Percentiles rank a stretch among this genome's conserved stretches.
Evolutionary conservation across 1,284 basidiomycete species (phyloP).

Genomic region (Boletus sp.): DNA sequence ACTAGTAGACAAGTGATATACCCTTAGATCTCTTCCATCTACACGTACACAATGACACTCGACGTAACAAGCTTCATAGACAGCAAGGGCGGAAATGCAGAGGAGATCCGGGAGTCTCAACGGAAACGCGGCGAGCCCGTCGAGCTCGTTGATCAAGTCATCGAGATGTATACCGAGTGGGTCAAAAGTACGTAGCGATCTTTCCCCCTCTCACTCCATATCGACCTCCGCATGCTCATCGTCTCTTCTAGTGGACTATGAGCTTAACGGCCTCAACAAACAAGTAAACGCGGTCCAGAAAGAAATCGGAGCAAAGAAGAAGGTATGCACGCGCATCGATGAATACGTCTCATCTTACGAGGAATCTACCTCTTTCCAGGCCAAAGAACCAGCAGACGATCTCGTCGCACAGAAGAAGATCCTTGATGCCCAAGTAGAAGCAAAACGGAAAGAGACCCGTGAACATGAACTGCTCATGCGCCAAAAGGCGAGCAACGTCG

Average conservation of each 20-base stretch:
- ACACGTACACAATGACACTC: slow-evolving; percentile 55
- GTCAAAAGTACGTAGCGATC: slow-evolving; percentile 65
- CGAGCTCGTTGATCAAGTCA: slow-evolving; percentile 91
- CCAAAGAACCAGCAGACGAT: slow-evolving; percentile 88
- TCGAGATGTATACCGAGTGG: slow-evolving; percentile 91
- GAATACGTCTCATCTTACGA: background rate
- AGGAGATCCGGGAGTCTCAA: slow-evolving; percentile 90
- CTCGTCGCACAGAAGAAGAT: slow-evolving; percentile 77
- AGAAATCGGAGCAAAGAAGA: slow-evolving; percentile 91
- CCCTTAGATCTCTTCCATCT: too few species aligned
- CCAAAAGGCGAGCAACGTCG: slow-evolving; percentile 76
- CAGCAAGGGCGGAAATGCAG: slow-evolving; percentile 92
- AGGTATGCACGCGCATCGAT: slow-evolving; percentile 44
- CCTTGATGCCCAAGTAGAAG: slow-evolving; percentile 76
- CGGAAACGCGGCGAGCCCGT: slow-evolving; percentile 85
- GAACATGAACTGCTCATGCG: slow-evolving; percentile 81
- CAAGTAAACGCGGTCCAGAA: slow-evolving; percentile 90
- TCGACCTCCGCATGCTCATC: slow-evolving; percentile 7
- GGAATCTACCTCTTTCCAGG: slow-evolving; percentile 42
- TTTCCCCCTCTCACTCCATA: background rate
- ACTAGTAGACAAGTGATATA: too few species aligned
- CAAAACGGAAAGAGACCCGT: slow-evolving; percentile 70
- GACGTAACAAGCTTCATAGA: slow-evolving; percentile 78
- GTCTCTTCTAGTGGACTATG: slow-evolving; percentile 70
- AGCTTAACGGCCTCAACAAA: slow-evolving; percentile 75